phyloP scores from a whole-genome alignment of 306 rosid species.

The Mimosa pudica region DNA sequence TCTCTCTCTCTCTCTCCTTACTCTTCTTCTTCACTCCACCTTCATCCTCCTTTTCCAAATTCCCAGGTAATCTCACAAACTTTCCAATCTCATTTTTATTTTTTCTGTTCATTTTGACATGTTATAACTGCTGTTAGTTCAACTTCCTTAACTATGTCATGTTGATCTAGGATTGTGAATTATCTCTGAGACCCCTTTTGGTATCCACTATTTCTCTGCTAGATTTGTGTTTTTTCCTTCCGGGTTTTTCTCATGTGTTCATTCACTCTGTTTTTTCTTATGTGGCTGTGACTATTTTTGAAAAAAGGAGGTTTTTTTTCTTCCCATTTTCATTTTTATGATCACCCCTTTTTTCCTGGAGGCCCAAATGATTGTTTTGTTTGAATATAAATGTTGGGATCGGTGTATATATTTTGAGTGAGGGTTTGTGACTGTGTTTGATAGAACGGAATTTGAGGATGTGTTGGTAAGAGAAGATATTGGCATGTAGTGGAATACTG shows the following conservation, averaged over 20 bases:
- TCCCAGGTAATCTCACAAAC: not conserved
- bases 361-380: not conserved
- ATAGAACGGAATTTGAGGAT: not conserved
- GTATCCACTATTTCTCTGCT: not conserved
- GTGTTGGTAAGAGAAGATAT: not conserved
- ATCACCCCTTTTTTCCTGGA: too few species aligned
- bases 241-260: not conserved
- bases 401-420: not conserved
- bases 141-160: constrained; percentile 4
- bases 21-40: not conserved
- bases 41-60: not conserved
- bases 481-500: not conserved
- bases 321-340: too few species aligned
- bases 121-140: not conserved
- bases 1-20: not conserved
- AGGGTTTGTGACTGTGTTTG: not conserved
- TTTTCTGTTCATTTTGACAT: not conserved
- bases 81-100: not conserved
- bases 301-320: too few species aligned
- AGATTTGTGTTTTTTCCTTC: not conserved
- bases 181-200: not conserved
- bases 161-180: not conserved
- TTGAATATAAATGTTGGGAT: not conserved
- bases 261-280: not conserved
- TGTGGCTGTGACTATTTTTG: too few species aligned